Percentiles rank a stretch among this genome's conserved stretches.
phyloP scores from a whole-genome alignment of 2,329 filamentous ascomycete genomes.

The Pyrenophora seminiperda region DNA sequence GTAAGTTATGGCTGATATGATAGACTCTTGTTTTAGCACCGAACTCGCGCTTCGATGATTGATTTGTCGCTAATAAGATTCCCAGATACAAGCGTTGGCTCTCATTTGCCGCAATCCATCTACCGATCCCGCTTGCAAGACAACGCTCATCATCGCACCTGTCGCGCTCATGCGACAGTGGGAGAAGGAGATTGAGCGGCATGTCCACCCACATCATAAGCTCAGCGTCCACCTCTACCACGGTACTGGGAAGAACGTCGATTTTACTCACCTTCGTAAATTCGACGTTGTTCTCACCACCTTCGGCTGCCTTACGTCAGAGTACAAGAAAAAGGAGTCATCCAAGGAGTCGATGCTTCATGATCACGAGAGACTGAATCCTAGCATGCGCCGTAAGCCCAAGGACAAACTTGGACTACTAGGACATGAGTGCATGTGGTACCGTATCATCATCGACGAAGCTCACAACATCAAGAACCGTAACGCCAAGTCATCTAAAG shows the following conservation, averaged over 20 bases:
- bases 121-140: slow-evolving; percentile 63
- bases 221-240: slow-evolving; percentile 74
- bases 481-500: slow-evolving; percentile 65
- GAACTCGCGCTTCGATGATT: neutral
- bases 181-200: slow-evolving; percentile 76
- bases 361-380: slow-evolving; percentile 48
- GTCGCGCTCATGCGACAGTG: slow-evolving; percentile 82
- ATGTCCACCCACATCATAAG: slow-evolving; percentile 64
- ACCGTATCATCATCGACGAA: slow-evolving; percentile 74
- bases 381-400: slow-evolving; percentile 22
- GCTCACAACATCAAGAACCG: slow-evolving; percentile 82
- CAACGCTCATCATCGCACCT: slow-evolving; percentile 82
- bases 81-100: slow-evolving; percentile 69
- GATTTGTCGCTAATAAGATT: neutral
- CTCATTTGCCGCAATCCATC: slow-evolving; percentile 74
- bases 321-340: slow-evolving; percentile 66
- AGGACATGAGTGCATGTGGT: slow-evolving; percentile 64
- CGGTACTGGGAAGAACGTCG: slow-evolving; percentile 57
- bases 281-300: slow-evolving; percentile 81
- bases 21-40: too few species aligned
- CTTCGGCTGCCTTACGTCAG: slow-evolving; percentile 72
- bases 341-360: slow-evolving; percentile 55
- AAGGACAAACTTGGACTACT: slow-evolving; percentile 55
- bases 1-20: slow-evolving; percentile 54
- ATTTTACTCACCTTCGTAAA: slow-evolving; percentile 64